These are phyloP conservation scores for Rhododendron vialii DNA, from an alignment of 148 eudicot species.

Conservation along the genomic window DNA sequence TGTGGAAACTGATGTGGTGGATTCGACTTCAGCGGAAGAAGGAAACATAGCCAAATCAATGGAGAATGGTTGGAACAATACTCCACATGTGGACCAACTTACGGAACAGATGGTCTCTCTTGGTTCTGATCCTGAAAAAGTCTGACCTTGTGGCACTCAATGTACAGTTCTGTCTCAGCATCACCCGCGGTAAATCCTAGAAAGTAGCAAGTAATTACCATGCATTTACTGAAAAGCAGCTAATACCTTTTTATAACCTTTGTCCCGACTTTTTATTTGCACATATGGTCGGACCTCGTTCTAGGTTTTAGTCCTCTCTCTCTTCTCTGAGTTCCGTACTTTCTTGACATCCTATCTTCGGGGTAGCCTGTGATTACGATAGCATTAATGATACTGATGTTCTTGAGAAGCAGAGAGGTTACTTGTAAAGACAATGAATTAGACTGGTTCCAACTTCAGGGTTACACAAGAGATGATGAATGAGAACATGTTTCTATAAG, in stretches of 20 bases:
- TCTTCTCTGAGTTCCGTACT: neutral
- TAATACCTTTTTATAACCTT: neutral
- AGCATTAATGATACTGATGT: neutral
- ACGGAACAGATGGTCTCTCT: slow-evolving; percentile 75
- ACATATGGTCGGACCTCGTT: neutral
- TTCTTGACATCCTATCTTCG: neutral
- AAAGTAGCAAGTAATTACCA: neutral
- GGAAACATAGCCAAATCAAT: slow-evolving; percentile 34
- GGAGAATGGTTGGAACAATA: slow-evolving; percentile 48
- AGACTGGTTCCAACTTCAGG: neutral
- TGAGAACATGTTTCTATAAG: neutral
- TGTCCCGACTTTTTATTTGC: neutral
- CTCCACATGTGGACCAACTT: slow-evolving; percentile 54
- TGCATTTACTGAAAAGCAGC: neutral
- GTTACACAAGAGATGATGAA: neutral
- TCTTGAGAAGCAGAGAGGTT: neutral
- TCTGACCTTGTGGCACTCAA: slow-evolving; percentile 23
- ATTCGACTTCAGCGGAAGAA: slow-evolving; percentile 31
- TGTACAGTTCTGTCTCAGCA: slow-evolving; percentile 21
- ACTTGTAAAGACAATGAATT: neutral
- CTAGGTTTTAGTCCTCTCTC: neutral
- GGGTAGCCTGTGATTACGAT: neutral
- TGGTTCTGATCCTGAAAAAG: slow-evolving; percentile 38
- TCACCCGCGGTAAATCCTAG: slow-evolving; percentile 2
- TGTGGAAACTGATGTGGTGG: slow-evolving; percentile 31